A percentile compares a stretch with the other conserved stretches of the same genome.
phyloP scores from a whole-genome alignment of 257 asterid genomes.

The Euphrasia confusa region DNA sequence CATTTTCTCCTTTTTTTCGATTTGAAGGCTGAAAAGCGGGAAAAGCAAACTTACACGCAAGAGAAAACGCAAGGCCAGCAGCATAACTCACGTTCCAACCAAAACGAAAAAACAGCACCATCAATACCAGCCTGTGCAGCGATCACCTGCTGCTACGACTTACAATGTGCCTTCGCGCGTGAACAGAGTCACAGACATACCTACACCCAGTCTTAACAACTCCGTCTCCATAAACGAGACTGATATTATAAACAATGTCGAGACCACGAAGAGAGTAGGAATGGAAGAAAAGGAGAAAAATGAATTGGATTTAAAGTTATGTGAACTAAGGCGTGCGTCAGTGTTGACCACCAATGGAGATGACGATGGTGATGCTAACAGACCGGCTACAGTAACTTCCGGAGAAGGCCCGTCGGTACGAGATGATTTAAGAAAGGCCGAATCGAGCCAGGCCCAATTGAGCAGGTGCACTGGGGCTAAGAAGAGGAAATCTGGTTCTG shows the following conservation, averaged over 20 bases:
- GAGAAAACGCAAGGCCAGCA: conserved; percentile 60
- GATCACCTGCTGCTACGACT: conserved; percentile 47
- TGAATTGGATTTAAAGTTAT: conserved; percentile 54
- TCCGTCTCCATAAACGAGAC: conserved; percentile 24
- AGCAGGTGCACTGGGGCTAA: conserved; percentile 76
- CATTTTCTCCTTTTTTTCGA: conserved; percentile 22
- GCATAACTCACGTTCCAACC: conserved; percentile 41
- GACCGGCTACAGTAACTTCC: conserved; percentile 23
- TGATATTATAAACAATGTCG: conserved; percentile 23
- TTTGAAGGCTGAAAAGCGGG: conserved; percentile 47
- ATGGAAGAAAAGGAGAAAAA: conserved; percentile 33
- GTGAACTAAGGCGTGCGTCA: conserved; percentile 49
- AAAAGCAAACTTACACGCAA: conserved; percentile 56
- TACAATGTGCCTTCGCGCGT: conserved; percentile 43
- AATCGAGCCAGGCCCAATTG: not conserved
- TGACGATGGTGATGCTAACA: conserved; percentile 25
- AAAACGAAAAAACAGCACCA: conserved; percentile 51
- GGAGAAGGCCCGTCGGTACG: conserved; percentile 27
- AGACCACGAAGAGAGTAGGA: conserved; percentile 42
- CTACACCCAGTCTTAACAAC: conserved; percentile 33
- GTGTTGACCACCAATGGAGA: conserved; percentile 18
- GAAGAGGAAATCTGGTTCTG: conserved; percentile 87
- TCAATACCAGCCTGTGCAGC: conserved; percentile 29
- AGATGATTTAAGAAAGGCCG: conserved; percentile 40
- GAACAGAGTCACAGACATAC: conserved; percentile 37